These are phyloP conservation scores for Hyaloscypha bicolor DNA, from an alignment of 495 filamentous ascomycete species.

Conservation along the genomic window DNA sequence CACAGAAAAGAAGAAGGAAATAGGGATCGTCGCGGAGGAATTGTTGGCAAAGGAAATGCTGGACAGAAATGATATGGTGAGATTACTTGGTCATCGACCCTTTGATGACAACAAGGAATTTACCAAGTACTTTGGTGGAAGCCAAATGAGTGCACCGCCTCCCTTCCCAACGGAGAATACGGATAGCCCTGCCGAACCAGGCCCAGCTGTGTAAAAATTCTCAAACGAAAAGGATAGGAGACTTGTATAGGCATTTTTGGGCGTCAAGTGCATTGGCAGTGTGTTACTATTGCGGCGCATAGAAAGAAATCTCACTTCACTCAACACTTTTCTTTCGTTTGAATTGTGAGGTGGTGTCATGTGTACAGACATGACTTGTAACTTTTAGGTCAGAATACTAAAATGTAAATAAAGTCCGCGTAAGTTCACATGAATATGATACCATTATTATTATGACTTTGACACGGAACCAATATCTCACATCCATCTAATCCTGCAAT, in stretches of 20 bases:
- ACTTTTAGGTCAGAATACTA: neutral
- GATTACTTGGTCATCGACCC: constrained; percentile 79
- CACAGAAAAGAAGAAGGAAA: constrained; percentile 79
- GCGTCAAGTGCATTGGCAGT: constrained; percentile 2
- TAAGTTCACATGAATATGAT: no score
- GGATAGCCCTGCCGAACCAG: constrained; percentile 34
- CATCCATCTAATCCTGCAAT: no score
- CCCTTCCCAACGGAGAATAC: constrained; percentile 54
- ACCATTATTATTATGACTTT: no score
- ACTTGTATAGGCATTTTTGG: constrained; percentile 22
- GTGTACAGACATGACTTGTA: neutral
- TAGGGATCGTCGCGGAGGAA: constrained; percentile 92
- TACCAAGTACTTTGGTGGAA: constrained; percentile 81
- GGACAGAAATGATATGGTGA: constrained; percentile 84
- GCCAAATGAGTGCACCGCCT: constrained; percentile 57
- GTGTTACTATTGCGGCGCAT: neutral
- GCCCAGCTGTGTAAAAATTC: neutral
- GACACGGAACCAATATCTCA: no score
- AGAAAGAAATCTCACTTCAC: constrained; percentile 15
- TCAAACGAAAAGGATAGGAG: neutral
- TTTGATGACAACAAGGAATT: constrained; percentile 88
- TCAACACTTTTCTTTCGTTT: constrained; percentile 13
- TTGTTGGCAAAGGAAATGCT: constrained; percentile 89
- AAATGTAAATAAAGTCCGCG: neutral
- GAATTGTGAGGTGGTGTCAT: neutral